Conservation (phyloP, 768 basidiomycete genomes). For the Calocera viscosa region DNA sequence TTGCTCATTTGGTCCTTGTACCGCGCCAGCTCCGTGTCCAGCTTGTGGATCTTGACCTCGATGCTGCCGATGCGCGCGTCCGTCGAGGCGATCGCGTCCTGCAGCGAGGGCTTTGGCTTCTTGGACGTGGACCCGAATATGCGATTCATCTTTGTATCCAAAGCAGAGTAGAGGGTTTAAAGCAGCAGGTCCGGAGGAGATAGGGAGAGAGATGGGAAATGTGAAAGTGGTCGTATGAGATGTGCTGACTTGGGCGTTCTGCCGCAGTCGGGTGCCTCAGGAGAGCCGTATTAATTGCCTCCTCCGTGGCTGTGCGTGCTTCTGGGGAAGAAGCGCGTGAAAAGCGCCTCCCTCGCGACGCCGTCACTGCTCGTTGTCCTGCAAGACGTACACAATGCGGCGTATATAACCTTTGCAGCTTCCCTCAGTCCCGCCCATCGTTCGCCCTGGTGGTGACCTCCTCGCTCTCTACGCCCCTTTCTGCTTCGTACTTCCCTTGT, state of each 20-base stretch:
- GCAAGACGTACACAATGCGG: too few relatives aligned
- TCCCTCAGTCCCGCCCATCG: too few relatives aligned
- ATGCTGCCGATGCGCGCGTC: slow-evolving; percentile 75
- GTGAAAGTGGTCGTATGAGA: neutral
- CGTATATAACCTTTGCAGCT: too few relatives aligned
- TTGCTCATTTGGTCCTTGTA: slow-evolving; percentile 97
- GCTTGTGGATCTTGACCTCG: slow-evolving; percentile 93
- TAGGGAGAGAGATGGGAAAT: neutral
- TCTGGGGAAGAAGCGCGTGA: too few relatives aligned
- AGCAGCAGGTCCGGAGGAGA: neutral
- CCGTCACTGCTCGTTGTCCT: neutral
- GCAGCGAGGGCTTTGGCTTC: slow-evolving; percentile 70
- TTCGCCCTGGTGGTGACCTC: neutral
- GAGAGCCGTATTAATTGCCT: too few relatives aligned
- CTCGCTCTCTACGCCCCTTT: neutral
- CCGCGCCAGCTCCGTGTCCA: slow-evolving; percentile 79
- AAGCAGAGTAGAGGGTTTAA: too few relatives aligned
- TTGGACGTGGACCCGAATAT: slow-evolving; percentile 63
- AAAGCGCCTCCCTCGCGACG: neutral
- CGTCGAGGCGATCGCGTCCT: slow-evolving; percentile 89
- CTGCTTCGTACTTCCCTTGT: neutral
- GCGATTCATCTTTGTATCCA: slow-evolving; percentile 49
- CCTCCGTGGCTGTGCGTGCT: too few relatives aligned
- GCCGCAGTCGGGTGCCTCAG: too few relatives aligned
- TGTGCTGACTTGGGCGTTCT: too few relatives aligned